Evolutionary conservation across 2,329 filamentous ascomycete genomes (phyloP).

Genomic region (Nigrograna mackinnonii): DNA sequence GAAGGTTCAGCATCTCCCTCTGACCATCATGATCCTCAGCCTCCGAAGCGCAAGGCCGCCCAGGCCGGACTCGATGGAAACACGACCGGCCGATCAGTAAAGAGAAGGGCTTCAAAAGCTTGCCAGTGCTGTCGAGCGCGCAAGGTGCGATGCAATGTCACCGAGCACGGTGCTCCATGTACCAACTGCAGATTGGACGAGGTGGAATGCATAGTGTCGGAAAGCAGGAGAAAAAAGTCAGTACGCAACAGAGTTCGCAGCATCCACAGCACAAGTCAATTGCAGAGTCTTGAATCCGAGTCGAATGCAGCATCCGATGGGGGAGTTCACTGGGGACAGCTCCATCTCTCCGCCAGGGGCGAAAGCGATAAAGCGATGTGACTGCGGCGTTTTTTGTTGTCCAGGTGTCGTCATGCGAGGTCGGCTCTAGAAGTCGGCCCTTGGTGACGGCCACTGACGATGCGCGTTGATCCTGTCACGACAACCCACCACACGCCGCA

Average conservation of each 20-base stretch:
- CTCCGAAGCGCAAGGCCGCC: slow-evolving; percentile 62
- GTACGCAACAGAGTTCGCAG: no score
- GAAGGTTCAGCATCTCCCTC: slow-evolving; percentile 40
- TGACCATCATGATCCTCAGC: slow-evolving; percentile 26
- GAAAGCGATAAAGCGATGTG: no score
- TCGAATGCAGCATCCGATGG: slow-evolving; percentile 30
- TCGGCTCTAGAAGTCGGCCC: not conserved
- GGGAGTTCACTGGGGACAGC: no score
- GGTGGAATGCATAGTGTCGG: slow-evolving; percentile 68
- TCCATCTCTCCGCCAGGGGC: no score
- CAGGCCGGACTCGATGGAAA: slow-evolving; percentile 58
- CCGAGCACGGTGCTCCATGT: slow-evolving; percentile 81
- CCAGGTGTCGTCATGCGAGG: not conserved
- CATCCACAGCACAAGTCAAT: no score
- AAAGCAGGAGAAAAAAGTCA: slow-evolving; percentile 86
- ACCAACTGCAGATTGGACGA: slow-evolving; percentile 85
- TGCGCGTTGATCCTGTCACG: slow-evolving; percentile 20
- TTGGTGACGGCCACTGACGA: slow-evolving; percentile 18
- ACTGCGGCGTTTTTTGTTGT: not conserved
- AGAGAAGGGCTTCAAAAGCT: slow-evolving; percentile 86
- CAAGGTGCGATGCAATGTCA: slow-evolving; percentile 93
- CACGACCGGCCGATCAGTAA: slow-evolving; percentile 61
- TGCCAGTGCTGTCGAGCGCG: slow-evolving; percentile 86
- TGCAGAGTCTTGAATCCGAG: no score
- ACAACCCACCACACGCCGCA: no score